Evolutionary conservation across 352 stramenopile genomes (phyloP), one percentile per base, ranked within the genome.

Genomic region (Globisporangium emineosum): DNA sequence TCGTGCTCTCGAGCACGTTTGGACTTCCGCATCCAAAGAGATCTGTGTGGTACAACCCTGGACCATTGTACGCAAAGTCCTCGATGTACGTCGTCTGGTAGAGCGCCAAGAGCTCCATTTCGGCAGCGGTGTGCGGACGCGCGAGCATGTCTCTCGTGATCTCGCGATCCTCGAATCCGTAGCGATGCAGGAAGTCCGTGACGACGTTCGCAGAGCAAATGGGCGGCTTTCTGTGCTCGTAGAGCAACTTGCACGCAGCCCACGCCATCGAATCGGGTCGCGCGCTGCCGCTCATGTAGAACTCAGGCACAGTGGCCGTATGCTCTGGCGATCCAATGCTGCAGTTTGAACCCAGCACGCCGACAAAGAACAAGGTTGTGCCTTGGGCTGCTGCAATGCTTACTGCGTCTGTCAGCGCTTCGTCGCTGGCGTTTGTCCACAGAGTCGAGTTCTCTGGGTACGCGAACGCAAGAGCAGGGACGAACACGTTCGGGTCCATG

Each of bases 191-290:
- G 49, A 86, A 89, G 0, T 32, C 64, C 0, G 64, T 76, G 23
- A 87, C 70, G 63, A 83, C 76, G 15, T 61, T 60, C 21, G 77
- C 68, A 9, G 81, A 71, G 58, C 79, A 89, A 17, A 86, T 12
- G 2, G 69, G 64, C 9, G 77, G 76, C 10, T 71, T 61, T 13
- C 75, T 68, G 17, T 77, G 63, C 3, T 66, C 29, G 40, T 76
- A 76, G 17, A 89, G 58, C 35, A 86, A 52, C 30, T 78, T 64
- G 55, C 79, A 89, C 7, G 71, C 70, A 3, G 75, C 74, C 77
- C 77, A 86, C 0, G 74, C 73, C 70, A 85, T 77, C 27, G 77
- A 65, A 61, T 89, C 79, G 4, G 62, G 66, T 1, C 79, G 77
- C 5, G 82, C 49, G 55, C 74, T 76, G 29, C 68, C 77, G 21